These are phyloP conservation scores for Colletotrichum spaethianum DNA, from an alignment of 2,329 filamentous ascomycete species.

Conservation along the genomic window DNA sequence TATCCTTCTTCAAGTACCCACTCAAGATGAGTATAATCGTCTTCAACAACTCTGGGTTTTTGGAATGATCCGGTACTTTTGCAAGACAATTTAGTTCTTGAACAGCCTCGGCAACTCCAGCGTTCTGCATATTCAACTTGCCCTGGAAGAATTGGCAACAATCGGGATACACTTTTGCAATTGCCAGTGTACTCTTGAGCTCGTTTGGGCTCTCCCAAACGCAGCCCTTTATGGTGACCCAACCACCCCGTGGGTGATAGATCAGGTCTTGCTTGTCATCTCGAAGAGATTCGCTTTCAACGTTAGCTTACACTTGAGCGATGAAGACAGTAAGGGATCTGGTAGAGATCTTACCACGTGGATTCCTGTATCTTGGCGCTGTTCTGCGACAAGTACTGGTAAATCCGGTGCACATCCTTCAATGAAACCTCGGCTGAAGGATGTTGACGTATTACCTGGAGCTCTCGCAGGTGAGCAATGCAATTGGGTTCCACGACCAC, in stretches of 20 bases:
- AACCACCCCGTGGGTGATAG: neutral
- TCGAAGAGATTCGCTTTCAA: neutral
- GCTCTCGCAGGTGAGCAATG: neutral
- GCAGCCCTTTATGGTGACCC: neutral
- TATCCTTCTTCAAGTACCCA: too few species aligned
- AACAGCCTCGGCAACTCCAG: neutral
- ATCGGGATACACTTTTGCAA: neutral
- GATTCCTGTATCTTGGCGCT: too few species aligned
- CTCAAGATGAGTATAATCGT: too few species aligned
- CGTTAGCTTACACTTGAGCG: too few species aligned
- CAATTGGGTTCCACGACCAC: neutral
- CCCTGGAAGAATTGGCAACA: neutral
- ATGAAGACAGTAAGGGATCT: too few species aligned
- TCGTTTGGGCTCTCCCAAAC: neutral
- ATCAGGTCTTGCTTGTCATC: neutral
- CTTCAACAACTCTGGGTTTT: too few species aligned
- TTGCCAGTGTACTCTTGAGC: neutral
- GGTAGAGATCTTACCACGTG: too few species aligned
- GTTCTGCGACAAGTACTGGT: neutral
- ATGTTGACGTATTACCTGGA: neutral
- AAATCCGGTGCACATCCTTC: neutral
- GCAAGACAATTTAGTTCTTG: neutral
- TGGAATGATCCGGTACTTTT: too few species aligned
- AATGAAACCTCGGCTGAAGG: neutral
- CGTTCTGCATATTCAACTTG: neutral